A percentile compares a stretch with the other conserved stretches of the same genome.
These are phyloP conservation scores for Penicillium sp. DNA, from an alignment of 2,329 filamentous ascomycete genomes.

Conservation along the genomic window DNA sequence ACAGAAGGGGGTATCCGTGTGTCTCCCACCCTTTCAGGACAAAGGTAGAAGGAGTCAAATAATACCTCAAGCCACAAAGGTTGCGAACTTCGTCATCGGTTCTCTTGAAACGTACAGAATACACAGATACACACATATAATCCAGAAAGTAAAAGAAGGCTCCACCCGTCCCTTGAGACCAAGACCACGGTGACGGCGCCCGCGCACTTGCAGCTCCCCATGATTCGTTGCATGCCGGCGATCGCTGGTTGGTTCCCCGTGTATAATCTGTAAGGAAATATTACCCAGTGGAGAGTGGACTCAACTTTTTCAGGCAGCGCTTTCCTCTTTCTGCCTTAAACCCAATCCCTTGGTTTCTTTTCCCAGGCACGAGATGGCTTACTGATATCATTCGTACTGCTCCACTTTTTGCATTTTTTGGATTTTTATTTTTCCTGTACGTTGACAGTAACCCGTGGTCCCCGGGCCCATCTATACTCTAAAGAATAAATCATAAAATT, in stretches of 20 bases:
- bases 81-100: no score
- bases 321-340: neutral
- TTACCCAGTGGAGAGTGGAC: constrained; percentile 3
- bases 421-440: neutral
- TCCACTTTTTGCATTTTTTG: neutral
- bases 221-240: constrained; percentile 19
- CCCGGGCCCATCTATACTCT: neutral
- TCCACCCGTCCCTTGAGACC: constrained; percentile 26
- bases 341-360: neutral
- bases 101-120: no score
- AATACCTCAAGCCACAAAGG: neutral
- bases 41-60: neutral
- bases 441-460: neutral
- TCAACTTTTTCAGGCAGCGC: constrained; percentile 3
- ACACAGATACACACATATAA: neutral
- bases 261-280: neutral
- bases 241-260: constrained; percentile 18
- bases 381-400: neutral
- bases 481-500: neutral
- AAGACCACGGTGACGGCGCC: constrained; percentile 28
- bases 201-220: constrained; percentile 24
- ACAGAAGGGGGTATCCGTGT: neutral
- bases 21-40: neutral
- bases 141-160: constrained; percentile 1
- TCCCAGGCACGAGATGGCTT: neutral